Percentiles rank a stretch among this genome's conserved stretches.
These are phyloP conservation scores for Megacollybia marginata DNA, from an alignment of 768 basidiomycete species.

Conservation along the genomic window DNA sequence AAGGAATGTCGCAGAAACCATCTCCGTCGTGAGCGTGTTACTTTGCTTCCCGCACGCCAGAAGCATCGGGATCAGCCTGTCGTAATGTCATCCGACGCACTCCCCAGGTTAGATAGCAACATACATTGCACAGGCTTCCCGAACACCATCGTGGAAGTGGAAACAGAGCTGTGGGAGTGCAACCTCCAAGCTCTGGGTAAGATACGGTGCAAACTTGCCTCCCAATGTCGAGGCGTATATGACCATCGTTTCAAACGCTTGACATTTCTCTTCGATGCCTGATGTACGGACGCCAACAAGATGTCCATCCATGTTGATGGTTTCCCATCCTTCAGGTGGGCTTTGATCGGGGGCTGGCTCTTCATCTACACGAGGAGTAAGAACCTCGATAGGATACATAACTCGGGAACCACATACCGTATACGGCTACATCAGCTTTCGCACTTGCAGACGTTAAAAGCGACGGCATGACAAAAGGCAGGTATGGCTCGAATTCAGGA, in stretches of 20 bases:
- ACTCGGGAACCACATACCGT: conserved; percentile 31
- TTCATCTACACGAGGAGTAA: conserved; percentile 18
- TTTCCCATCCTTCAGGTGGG: conserved; percentile 74
- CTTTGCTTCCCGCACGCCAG: conserved; percentile 61
- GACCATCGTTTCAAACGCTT: conserved; percentile 81
- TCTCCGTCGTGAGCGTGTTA: conserved; percentile 55
- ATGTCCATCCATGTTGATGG: conserved; percentile 69
- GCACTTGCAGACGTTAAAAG: conserved; percentile 67
- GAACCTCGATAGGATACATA: conserved; percentile 2
- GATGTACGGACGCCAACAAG: conserved; percentile 73
- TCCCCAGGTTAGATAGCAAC: conserved; percentile 14
- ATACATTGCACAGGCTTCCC: conserved; percentile 72
- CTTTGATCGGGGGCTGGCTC: conserved; percentile 48
- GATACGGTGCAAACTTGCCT: conserved; percentile 61
- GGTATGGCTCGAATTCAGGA: conserved; percentile 79
- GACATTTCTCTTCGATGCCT: conserved; percentile 80
- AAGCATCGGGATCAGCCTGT: conserved; percentile 66
- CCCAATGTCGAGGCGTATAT: conserved; percentile 71
- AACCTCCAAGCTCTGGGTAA: conserved; percentile 64
- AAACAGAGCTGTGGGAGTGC: conserved; percentile 65
- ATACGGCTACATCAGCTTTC: conserved; percentile 74
- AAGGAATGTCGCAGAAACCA: conserved; percentile 62
- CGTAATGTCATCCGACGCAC: neutral
- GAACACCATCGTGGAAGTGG: conserved; percentile 79
- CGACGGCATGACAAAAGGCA: conserved; percentile 78